phyloP scores from a whole-genome alignment of 2,329 filamentous ascomycete genomes.

The Arthroderma sp. region DNA sequence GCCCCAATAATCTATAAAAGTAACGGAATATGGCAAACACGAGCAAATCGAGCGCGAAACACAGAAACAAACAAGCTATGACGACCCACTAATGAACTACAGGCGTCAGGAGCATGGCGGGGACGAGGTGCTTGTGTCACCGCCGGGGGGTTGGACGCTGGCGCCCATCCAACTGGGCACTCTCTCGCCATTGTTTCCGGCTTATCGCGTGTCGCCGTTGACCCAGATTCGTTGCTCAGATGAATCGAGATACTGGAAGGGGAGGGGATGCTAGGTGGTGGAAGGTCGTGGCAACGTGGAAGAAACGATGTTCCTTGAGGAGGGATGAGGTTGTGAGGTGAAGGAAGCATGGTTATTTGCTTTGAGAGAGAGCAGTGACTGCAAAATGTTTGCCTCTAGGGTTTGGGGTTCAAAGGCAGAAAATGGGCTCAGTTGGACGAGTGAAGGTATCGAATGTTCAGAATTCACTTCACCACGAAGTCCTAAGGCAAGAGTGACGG shows the following conservation, averaged over 20 bases:
- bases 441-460: background rate
- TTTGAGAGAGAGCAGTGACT: too few species aligned
- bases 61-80: constrained; percentile 1
- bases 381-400: background rate
- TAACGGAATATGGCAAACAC: background rate
- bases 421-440: constrained; percentile 4
- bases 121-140: background rate
- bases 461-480: background rate
- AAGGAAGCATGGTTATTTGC: too few species aligned
- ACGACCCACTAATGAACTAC: background rate
- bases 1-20: background rate
- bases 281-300: background rate
- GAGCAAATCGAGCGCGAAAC: background rate
- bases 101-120: too few species aligned
- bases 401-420: background rate
- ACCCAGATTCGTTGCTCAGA: too few species aligned
- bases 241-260: too few species aligned
- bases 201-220: too few species aligned
- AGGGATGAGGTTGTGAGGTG: background rate
- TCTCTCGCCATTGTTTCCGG: too few species aligned
- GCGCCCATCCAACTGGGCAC: background rate
- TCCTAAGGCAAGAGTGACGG: background rate
- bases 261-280: too few species aligned
- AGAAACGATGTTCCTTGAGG: background rate
- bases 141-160: background rate